These are phyloP conservation scores for Boletus edulis DNA, from an alignment of 768 basidiomycete species.

Conservation along the genomic window DNA sequence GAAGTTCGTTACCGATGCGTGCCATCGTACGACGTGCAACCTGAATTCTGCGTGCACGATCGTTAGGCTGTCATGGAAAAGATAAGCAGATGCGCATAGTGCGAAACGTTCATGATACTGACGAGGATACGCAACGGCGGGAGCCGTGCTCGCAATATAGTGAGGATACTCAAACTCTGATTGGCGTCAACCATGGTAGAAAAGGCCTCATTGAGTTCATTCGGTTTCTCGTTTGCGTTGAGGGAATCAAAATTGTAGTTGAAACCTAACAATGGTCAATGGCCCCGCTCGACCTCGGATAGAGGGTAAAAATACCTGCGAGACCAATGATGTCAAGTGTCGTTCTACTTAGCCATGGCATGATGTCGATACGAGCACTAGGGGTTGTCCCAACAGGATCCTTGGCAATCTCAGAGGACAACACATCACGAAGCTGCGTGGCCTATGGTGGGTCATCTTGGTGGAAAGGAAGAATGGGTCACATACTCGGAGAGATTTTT, in stretches of 20 bases:
- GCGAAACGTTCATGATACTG: constrained; percentile 9
- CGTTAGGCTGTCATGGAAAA: constrained; percentile 19
- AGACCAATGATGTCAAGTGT: constrained; percentile 41
- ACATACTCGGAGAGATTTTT: constrained; percentile 51
- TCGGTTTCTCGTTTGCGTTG: constrained; percentile 20
- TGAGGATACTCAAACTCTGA: constrained; percentile 14
- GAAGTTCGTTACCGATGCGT: constrained; percentile 48
- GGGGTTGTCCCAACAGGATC: constrained; percentile 16
- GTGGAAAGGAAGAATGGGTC: background rate
- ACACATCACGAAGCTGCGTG: constrained; percentile 44
- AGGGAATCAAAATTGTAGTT: constrained; percentile 36
- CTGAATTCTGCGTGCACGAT: constrained; percentile 12
- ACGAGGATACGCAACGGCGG: constrained; percentile 43
- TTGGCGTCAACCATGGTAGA: constrained; percentile 18
- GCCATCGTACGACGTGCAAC: constrained; percentile 41
- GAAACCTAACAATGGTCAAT: constrained; percentile 25
- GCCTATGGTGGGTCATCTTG: background rate
- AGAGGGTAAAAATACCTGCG: constrained; percentile 28
- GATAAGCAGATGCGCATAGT: background rate
- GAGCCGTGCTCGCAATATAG: constrained; percentile 33
- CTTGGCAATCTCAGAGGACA: constrained; percentile 32
- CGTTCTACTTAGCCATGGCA: constrained; percentile 32
- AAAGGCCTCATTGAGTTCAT: constrained; percentile 36
- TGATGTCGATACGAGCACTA: constrained; percentile 25
- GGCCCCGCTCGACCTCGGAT: no score